These are phyloP conservation scores for Claviceps sp. DNA, from an alignment of 2,329 filamentous ascomycete species.

Conservation along the genomic window DNA sequence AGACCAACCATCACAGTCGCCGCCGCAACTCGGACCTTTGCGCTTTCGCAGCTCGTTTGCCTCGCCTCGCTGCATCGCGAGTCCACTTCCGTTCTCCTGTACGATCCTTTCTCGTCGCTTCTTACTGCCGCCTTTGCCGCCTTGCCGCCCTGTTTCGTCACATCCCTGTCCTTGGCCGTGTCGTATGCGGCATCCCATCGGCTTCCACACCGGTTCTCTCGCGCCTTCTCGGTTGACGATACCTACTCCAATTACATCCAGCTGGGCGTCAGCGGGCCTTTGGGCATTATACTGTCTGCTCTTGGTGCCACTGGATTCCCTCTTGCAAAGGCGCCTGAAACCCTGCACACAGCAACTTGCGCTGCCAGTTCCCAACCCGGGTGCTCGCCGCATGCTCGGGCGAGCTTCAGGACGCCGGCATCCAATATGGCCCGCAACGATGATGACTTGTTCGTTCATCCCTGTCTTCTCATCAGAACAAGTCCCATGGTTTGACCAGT, in stretches of 20 bases:
- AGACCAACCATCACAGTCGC: not conserved
- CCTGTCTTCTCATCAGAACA: not conserved
- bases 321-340: not conserved
- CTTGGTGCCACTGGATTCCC: not conserved
- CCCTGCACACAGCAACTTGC: not conserved
- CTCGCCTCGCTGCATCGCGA: not conserved
- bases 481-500: not conserved
- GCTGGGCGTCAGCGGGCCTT: slow-evolving; percentile 4
- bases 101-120: not conserved
- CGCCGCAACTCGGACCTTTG: not conserved
- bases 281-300: not conserved
- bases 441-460: slow-evolving; percentile 32
- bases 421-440: slow-evolving; percentile 39
- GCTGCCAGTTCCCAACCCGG: not conserved
- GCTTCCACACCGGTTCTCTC: slow-evolving; percentile 3
- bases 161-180: not conserved
- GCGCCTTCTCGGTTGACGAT: slow-evolving; percentile 4
- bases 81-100: not conserved
- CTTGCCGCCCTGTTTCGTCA: not conserved
- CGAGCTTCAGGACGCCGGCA: slow-evolving; percentile 4
- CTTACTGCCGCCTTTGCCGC: not conserved
- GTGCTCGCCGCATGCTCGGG: not conserved
- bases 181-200: slow-evolving; percentile 3
- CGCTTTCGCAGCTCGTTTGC: not conserved
- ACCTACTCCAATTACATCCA: not conserved